Evolutionary conservation across 306 rosid genomes (phyloP).

Genomic region (Malus sieversii): DNA sequence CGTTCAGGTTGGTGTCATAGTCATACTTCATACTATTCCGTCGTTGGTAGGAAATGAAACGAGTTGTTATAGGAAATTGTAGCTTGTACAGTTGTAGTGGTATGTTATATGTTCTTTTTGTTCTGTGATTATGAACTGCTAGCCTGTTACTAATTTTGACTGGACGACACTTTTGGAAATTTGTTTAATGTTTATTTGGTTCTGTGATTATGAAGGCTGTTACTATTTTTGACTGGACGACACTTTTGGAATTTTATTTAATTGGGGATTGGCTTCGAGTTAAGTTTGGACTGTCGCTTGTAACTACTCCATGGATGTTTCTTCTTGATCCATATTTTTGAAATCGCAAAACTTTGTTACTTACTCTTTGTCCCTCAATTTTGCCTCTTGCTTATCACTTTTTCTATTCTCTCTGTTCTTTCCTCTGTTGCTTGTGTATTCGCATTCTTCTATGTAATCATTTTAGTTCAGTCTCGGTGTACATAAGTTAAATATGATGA

Average conservation of each 20-base stretch:
- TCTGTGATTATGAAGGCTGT: not conserved
- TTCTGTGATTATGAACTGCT: not conserved
- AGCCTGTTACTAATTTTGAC: not conserved
- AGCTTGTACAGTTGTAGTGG: not conserved
- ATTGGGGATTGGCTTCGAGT: not conserved
- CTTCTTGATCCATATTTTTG: not conserved
- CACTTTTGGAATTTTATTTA: not conserved
- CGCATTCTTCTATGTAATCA: not conserved
- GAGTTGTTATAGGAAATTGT: not conserved
- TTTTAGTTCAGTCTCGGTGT: not conserved
- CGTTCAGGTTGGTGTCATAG: conserved; percentile 60
- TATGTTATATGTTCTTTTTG: not conserved
- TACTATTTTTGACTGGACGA: not conserved
- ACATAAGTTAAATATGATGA: not conserved
- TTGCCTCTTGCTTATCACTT: not conserved
- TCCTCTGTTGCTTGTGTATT: not conserved
- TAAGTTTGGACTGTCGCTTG: not conserved
- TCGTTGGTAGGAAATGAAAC: not conserved
- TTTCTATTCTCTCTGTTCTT: not conserved
- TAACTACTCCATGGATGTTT: not conserved
- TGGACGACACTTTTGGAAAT: not conserved
- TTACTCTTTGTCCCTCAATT: not conserved
- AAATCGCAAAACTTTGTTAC: not conserved
- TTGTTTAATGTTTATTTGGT: not conserved
- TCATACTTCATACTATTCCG: not conserved